phyloP scores from a whole-genome alignment of 1,284 basidiomycete species.

The Leccinum huronense region DNA sequence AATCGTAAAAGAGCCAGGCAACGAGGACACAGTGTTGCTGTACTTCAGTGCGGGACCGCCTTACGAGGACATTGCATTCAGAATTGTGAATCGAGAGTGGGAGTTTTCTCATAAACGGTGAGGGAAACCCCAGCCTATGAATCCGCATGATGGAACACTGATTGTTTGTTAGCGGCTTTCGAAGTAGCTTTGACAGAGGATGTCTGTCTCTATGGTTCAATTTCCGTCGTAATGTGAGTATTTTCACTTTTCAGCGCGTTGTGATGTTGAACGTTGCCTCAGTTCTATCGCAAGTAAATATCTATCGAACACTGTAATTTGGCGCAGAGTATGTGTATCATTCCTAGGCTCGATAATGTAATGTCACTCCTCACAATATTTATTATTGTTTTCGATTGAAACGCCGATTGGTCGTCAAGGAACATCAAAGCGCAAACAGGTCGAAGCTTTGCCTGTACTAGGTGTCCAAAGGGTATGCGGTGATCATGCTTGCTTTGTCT shows the following conservation, averaged over 20 bases:
- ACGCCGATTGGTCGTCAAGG: constrained; percentile 9
- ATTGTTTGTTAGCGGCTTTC: constrained; percentile 61
- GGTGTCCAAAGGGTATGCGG: constrained; percentile 6
- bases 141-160: constrained; percentile 12
- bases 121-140: constrained; percentile 18
- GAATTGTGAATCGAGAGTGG: constrained; percentile 98
- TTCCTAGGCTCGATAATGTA: constrained; percentile 23
- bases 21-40: constrained; percentile 91
- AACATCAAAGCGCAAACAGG: constrained; percentile 7
- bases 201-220: constrained; percentile 86
- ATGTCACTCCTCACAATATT: constrained; percentile 24
- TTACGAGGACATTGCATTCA: constrained; percentile 98
- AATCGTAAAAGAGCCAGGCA: constrained; percentile 87
- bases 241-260: constrained; percentile 7
- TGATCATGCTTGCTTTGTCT: constrained; percentile 25
- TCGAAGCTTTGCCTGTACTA: constrained; percentile 19
- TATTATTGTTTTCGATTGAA: constrained; percentile 6
- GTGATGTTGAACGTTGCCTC: constrained; percentile 19
- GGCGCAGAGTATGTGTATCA: constrained; percentile 19
- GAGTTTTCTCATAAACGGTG: constrained; percentile 96
- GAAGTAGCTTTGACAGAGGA: constrained; percentile 84
- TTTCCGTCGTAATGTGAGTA: constrained; percentile 79
- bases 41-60: constrained; percentile 97
- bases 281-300: constrained; percentile 72
- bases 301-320: constrained; percentile 12